A percentile compares a stretch with the other conserved stretches of the same genome.
These are phyloP conservation scores for Pleurotus pulmonarius DNA, from an alignment of 768 basidiomycete species.

Conservation along the genomic window DNA sequence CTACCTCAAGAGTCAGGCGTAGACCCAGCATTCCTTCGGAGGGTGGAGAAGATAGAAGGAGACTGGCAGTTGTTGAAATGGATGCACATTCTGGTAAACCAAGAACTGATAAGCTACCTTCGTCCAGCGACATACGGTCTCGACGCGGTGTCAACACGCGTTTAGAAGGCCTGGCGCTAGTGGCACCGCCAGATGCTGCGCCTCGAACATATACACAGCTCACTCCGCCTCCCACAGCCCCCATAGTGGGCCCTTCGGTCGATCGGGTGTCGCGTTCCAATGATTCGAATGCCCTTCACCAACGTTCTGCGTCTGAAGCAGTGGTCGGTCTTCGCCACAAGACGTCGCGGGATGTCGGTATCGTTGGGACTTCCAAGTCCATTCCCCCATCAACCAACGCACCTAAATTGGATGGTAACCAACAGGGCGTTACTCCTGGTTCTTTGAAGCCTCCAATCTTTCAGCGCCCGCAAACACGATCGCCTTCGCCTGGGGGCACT, in stretches of 20 bases:
- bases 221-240: slow-evolving; percentile 48
- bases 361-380: slow-evolving; percentile 40
- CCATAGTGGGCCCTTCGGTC: slow-evolving; percentile 24
- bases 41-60: slow-evolving; percentile 60
- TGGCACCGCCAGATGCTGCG: slow-evolving; percentile 70
- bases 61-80: slow-evolving; percentile 66
- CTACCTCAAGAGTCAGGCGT: slow-evolving; percentile 27
- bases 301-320: slow-evolving; percentile 48
- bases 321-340: slow-evolving; percentile 15
- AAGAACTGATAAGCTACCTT: slow-evolving; percentile 13
- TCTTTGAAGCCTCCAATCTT: slow-evolving; percentile 23
- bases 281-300: slow-evolving; percentile 25
- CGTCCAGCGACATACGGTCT: slow-evolving; percentile 29
- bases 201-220: slow-evolving; percentile 49
- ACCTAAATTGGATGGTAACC: slow-evolving; percentile 13
- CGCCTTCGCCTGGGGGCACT: slow-evolving; percentile 20
- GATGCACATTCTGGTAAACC: slow-evolving; percentile 28
- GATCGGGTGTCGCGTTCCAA: slow-evolving; percentile 14
- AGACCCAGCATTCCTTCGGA: slow-evolving; percentile 54
- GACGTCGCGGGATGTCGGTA: slow-evolving; percentile 37
- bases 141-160: slow-evolving; percentile 36
- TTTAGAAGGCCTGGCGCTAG: slow-evolving; percentile 55
- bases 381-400: slow-evolving; percentile 5
- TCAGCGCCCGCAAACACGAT: slow-evolving; percentile 33
- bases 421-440: slow-evolving; percentile 16